These are phyloP conservation scores for Zea luxurians DNA, from an alignment of 176 grass and related monocot genomes.

Conservation along the genomic window DNA sequence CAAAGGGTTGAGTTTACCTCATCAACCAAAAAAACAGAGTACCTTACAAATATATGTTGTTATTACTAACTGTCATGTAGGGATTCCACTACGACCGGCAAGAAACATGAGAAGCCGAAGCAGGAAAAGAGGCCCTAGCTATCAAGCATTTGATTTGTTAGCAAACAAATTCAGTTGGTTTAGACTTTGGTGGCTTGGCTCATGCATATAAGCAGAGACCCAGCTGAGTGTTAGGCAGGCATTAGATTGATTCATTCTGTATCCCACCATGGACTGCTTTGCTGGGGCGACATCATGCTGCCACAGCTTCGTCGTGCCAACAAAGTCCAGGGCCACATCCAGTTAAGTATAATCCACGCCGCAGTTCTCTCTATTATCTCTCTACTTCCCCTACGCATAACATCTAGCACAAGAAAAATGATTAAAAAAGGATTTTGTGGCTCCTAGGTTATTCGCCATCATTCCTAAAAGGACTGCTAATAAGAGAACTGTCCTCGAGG, in stretches of 20 bases:
- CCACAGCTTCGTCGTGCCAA: neutral
- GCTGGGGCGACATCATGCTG: neutral
- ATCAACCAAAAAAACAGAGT: neutral
- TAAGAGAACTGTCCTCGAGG: too few species aligned
- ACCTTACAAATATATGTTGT: neutral
- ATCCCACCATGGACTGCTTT: neutral
- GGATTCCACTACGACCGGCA: neutral
- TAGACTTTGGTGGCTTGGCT: neutral
- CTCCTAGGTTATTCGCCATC: too few species aligned
- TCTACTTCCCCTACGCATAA: neutral
- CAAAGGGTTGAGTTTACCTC: conserved; percentile 2
- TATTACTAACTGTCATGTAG: conserved; percentile 2
- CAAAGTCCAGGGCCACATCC: neutral
- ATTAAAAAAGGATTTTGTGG: neutral
- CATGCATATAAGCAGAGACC: neutral
- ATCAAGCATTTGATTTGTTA: neutral
- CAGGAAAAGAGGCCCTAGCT: neutral
- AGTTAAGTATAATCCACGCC: neutral
- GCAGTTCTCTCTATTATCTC: neutral
- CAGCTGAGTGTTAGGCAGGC: neutral
- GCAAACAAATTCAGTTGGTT: neutral
- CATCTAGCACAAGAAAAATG: conserved; percentile 22
- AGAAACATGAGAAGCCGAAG: neutral
- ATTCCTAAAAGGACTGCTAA: too few species aligned
- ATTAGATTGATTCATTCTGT: neutral